Percentiles rank a stretch among this genome's conserved stretches.
These are phyloP conservation scores for Boletellus ananas DNA, from an alignment of 768 basidiomycete species.

Conservation along the genomic window DNA sequence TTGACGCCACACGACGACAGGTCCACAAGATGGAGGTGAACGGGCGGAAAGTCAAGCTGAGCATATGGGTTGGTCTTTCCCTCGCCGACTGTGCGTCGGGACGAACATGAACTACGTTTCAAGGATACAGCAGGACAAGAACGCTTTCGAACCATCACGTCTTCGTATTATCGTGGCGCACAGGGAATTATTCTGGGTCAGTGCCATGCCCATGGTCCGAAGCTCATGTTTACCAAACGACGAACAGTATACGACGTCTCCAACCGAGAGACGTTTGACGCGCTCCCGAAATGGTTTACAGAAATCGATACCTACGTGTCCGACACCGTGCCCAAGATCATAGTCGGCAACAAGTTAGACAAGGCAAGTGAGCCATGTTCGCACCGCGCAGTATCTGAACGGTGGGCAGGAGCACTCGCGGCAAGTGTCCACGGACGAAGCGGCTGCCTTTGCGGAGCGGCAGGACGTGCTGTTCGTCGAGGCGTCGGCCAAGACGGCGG, in stretches of 20 bases:
- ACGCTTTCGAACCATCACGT: conserved; percentile 92
- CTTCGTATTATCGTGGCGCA: conserved; percentile 89
- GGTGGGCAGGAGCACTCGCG: conserved; percentile 76
- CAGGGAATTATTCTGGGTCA: conserved; percentile 77
- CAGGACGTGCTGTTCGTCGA: conserved; percentile 89
- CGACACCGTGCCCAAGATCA: conserved; percentile 82
- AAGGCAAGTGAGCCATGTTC: conserved; percentile 49
- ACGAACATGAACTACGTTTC: background rate
- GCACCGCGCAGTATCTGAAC: background rate
- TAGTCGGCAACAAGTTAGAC: conserved; percentile 94
- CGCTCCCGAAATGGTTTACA: conserved; percentile 87
- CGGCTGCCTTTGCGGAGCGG: conserved; percentile 70
- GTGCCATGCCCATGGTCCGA: background rate
- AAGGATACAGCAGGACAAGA: conserved; percentile 97
- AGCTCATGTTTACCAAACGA: background rate
- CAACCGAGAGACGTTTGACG: conserved; percentile 88
- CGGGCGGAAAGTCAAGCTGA: conserved; percentile 84
- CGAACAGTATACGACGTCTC: conserved; percentile 91
- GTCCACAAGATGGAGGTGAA: conserved; percentile 87
- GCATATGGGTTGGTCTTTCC: conserved; percentile 81
- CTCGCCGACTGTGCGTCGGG: background rate
- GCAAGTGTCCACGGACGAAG: conserved; percentile 79
- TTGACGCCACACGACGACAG: conserved; percentile 34
- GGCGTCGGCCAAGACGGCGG: conserved; percentile 87
- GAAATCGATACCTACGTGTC: conserved; percentile 94